Evolutionary conservation across 2,329 filamentous ascomycete species (phyloP).

Genomic region (Penicillium sumatraense): DNA sequence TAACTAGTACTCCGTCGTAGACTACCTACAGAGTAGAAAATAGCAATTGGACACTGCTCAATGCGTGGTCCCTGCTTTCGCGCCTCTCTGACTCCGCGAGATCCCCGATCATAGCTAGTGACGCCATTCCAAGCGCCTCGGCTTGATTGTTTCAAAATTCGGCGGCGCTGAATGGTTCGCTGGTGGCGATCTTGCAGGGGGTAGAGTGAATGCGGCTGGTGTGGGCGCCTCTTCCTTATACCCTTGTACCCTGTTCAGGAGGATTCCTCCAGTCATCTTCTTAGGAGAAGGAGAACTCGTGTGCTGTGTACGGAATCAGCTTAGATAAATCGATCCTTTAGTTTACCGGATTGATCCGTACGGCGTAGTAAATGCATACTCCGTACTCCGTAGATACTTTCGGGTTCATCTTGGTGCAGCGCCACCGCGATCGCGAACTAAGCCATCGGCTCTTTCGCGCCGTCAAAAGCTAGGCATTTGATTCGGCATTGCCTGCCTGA

Average conservation of each 20-base stretch:
- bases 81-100: slow-evolving; percentile 5
- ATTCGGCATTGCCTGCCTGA: slow-evolving; percentile 6
- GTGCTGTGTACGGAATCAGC: not conserved
- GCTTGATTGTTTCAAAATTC: slow-evolving; percentile 1
- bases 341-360: not conserved
- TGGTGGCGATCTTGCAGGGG: slow-evolving; percentile 1
- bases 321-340: slow-evolving; percentile 6
- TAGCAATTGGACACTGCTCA: slow-evolving; percentile 13
- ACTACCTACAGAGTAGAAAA: not conserved
- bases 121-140: slow-evolving; percentile 10
- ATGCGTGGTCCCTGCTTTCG: slow-evolving; percentile 21
- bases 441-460: slow-evolving; percentile 11
- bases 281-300: too few relatives aligned
- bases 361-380: too few relatives aligned
- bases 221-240: slow-evolving; percentile 4
- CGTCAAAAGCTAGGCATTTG: not conserved
- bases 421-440: slow-evolving; percentile 18
- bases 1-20: too few relatives aligned
- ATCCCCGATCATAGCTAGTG: slow-evolving; percentile 17
- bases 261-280: not conserved
- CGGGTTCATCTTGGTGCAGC: slow-evolving; percentile 1
- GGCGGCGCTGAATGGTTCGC: slow-evolving; percentile 2
- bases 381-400: not conserved
- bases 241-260: not conserved
- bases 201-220: not conserved